phyloP scores from a whole-genome alignment of 805 yeast genomes.

The Blastobotrys chiropterorum region DNA sequence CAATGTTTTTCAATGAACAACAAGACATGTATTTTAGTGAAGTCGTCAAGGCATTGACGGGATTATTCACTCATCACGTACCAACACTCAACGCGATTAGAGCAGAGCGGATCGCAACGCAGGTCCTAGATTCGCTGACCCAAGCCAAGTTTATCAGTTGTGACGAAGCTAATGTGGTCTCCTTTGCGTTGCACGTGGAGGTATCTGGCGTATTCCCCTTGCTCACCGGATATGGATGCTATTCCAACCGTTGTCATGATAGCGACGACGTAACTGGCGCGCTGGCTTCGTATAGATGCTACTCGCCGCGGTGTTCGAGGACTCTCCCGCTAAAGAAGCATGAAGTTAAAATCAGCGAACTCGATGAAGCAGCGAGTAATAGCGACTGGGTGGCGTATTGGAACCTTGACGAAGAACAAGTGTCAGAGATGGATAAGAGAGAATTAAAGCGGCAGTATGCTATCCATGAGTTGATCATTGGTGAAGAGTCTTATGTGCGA shows the following conservation, averaged over 20 bases:
- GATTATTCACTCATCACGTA: constrained; percentile 22
- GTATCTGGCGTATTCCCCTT: constrained; percentile 30
- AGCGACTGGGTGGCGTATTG: constrained; percentile 27
- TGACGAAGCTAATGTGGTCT: constrained; percentile 8
- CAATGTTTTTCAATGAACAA: constrained; percentile 1
- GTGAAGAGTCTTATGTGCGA: constrained; percentile 64
- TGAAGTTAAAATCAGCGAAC: constrained; percentile 10
- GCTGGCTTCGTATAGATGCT: constrained; percentile 22
- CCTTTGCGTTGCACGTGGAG: constrained; percentile 3
- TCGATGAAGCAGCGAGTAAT: constrained; percentile 16
- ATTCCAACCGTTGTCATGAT: constrained; percentile 18
- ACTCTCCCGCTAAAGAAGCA: constrained; percentile 15
- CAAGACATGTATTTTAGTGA: constrained; percentile 14
- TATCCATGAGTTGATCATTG: constrained; percentile 64
- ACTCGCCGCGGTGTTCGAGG: constrained; percentile 25
- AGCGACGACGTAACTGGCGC: constrained; percentile 4
- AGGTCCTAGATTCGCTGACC: constrained; percentile 22
- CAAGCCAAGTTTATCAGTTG: constrained; percentile 20
- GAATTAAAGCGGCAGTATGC: constrained; percentile 66
- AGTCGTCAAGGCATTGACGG: constrained; percentile 17
- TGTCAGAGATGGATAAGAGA: constrained; percentile 21
- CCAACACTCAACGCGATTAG: constrained; percentile 27
- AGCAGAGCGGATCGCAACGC: constrained; percentile 27
- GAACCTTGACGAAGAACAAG: constrained; percentile 20
- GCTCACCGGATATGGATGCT: constrained; percentile 32